These are phyloP conservation scores for Catenaria anguillulae DNA, from an alignment of 371 early-diverging fungal species.

Conservation along the genomic window DNA sequence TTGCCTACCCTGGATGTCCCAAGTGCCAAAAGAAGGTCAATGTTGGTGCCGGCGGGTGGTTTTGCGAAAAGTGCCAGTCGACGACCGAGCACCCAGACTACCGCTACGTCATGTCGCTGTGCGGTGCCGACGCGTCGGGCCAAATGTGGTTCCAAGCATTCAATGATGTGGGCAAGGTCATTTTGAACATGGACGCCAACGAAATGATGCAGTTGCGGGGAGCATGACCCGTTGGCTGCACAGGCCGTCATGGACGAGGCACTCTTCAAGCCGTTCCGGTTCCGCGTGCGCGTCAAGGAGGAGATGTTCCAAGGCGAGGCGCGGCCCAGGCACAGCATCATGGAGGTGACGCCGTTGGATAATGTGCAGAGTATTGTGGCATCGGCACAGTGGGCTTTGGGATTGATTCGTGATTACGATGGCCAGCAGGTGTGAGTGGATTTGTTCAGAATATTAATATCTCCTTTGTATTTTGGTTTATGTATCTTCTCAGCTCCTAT, in stretches of 20 bases:
- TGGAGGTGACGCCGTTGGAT: background rate
- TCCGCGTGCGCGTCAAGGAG: constrained; percentile 57
- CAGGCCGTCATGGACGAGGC: constrained; percentile 30
- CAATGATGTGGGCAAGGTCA: constrained; percentile 53
- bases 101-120: constrained; percentile 60
- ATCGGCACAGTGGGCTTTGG: background rate
- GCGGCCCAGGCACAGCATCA: background rate
- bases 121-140: constrained; percentile 63
- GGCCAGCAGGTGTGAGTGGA: too few relatives aligned
- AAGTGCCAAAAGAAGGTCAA: constrained; percentile 81
- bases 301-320: background rate
- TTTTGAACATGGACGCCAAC: constrained; percentile 58
- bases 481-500: too few relatives aligned
- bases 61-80: constrained; percentile 83
- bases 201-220: constrained; percentile 42
- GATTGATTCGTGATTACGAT: background rate
- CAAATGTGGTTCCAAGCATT: constrained; percentile 70
- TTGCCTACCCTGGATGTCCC: constrained; percentile 70
- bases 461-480: too few relatives aligned
- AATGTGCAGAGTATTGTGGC: background rate
- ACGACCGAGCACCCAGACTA: constrained; percentile 48
- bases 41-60: constrained; percentile 51
- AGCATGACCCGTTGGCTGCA: constrained; percentile 19
- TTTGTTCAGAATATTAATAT: too few relatives aligned
- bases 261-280: constrained; percentile 46